Evolutionary conservation across 2,329 filamentous ascomycete species (phyloP).

Genomic region (Sporothrix sp.): DNA sequence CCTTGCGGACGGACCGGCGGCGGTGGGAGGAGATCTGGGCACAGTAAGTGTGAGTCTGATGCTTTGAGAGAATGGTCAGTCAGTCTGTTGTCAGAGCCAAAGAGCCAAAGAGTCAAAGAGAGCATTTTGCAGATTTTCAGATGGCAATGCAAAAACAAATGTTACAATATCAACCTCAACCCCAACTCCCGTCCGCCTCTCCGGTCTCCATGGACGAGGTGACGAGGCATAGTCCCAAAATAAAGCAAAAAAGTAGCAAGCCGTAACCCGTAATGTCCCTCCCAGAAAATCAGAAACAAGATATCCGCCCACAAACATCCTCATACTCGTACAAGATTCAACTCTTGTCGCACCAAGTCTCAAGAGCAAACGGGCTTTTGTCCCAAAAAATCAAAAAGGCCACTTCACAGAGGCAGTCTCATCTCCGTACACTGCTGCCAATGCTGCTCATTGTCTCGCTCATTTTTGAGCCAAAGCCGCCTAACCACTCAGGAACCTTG

Average conservation of each 20-base stretch:
- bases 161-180: no score
- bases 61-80: no score
- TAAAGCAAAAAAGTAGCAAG: background rate
- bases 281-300: background rate
- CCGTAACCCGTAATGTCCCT: background rate
- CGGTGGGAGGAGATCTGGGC: slow-evolving; percentile 61
- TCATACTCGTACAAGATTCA: slow-evolving; percentile 7
- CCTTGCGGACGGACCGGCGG: slow-evolving; percentile 45
- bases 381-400: background rate
- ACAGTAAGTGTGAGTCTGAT: no score
- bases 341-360: background rate
- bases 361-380: no score
- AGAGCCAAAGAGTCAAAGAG: background rate
- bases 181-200: no score
- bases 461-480: slow-evolving; percentile 25
- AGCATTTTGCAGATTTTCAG: background rate
- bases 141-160: background rate
- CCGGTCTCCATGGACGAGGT: no score
- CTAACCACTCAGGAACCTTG: slow-evolving; percentile 43
- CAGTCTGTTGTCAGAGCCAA: no score
- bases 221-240: background rate
- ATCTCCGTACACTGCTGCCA: slow-evolving; percentile 6
- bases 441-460: slow-evolving; percentile 8
- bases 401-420: background rate
- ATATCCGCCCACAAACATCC: background rate